Evolutionary conservation across 1,284 basidiomycete genomes (phyloP).

Genomic region (Cryptococcus sp.): DNA sequence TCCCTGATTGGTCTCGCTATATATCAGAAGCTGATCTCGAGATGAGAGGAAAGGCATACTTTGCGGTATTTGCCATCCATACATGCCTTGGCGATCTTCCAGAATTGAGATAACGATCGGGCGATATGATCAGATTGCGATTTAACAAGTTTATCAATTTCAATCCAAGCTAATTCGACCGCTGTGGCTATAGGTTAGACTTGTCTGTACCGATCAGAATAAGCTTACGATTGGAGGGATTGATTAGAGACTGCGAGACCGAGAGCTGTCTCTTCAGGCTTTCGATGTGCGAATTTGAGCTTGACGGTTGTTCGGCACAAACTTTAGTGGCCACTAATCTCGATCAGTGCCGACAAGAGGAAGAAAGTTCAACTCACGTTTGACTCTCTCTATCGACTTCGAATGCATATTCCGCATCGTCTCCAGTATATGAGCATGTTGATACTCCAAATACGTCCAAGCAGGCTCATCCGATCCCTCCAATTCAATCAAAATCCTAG

Average conservation of each 20-base stretch:
- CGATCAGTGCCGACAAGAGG: background rate
- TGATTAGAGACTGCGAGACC: conserved; percentile 21
- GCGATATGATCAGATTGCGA: conserved; percentile 53
- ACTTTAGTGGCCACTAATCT: conserved; percentile 6
- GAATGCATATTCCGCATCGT: conserved; percentile 69
- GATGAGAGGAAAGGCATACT: conserved; percentile 49
- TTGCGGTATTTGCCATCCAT: conserved; percentile 87
- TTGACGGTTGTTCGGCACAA: conserved; percentile 20
- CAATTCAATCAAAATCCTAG: conserved; percentile 76
- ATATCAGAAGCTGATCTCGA: background rate
- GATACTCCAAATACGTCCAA: conserved; percentile 90
- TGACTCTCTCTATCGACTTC: conserved; percentile 55
- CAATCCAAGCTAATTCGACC: conserved; percentile 69
- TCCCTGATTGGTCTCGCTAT: conserved; percentile 33
- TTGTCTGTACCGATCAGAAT: background rate
- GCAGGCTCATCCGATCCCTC: conserved; percentile 72
- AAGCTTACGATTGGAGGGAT: conserved; percentile 57
- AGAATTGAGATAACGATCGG: conserved; percentile 78
- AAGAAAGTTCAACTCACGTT: conserved; percentile 51
- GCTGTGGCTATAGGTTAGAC: conserved; percentile 22
- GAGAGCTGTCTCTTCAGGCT: conserved; percentile 29
- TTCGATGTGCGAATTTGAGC: conserved; percentile 27
- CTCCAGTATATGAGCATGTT: conserved; percentile 78
- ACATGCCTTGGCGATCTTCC: conserved; percentile 85
- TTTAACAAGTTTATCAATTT: conserved; percentile 61